phyloP scores from a whole-genome alignment of 331 rosid genomes.

The Quercus phellos region DNA sequence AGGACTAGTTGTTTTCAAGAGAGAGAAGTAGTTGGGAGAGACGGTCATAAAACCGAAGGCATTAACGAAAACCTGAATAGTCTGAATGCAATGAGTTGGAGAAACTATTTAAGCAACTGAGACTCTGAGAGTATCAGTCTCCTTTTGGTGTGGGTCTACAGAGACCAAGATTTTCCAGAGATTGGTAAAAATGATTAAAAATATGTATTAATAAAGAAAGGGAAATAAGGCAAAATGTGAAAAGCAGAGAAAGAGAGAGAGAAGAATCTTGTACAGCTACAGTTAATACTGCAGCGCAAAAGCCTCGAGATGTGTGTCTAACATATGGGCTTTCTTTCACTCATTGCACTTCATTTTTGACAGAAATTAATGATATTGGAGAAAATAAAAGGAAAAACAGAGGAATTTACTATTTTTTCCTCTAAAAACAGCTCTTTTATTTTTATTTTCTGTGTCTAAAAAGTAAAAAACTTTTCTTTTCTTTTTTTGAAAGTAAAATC shows the following conservation, averaged over 20 bases:
- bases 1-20: constrained; percentile 16
- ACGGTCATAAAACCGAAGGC: constrained; percentile 27
- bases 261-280: constrained; percentile 29
- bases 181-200: constrained; percentile 3
- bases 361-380: not conserved
- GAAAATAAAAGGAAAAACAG: not conserved
- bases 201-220: not conserved
- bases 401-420: not conserved
- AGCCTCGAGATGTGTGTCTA: constrained; percentile 41
- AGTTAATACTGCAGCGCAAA: not conserved
- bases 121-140: constrained; percentile 1
- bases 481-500: too few species aligned
- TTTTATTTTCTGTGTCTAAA: not conserved
- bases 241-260: constrained; percentile 5
- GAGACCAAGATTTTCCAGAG: constrained; percentile 28
- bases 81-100: constrained; percentile 1
- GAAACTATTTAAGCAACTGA: not conserved
- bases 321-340: not conserved
- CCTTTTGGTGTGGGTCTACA: not conserved
- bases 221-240: not conserved
- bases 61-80: constrained; percentile 24
- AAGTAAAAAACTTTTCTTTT: not conserved
- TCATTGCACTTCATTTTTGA: constrained; percentile 5
- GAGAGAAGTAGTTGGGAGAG: constrained; percentile 30
- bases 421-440: not conserved